phyloP scores from a whole-genome alignment of 2,329 filamentous ascomycete species.

The Colletotrichum noveboracense region DNA sequence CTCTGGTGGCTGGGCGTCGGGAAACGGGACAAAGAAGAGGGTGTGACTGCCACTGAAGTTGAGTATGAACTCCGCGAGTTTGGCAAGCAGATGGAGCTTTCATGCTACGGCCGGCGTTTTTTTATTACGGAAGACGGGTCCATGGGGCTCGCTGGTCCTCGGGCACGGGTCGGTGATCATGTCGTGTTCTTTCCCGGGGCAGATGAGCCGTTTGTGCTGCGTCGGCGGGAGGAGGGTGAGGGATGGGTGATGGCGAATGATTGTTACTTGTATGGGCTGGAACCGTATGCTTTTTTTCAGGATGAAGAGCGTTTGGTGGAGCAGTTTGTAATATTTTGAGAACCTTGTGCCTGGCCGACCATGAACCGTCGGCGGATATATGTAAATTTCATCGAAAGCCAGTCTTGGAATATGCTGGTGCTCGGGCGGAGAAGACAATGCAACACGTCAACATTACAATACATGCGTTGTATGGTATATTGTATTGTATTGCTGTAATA shows the following conservation, averaged over 20 bases:
- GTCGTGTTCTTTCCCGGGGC: background rate
- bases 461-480: background rate
- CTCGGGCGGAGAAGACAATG: background rate
- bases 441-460: background rate
- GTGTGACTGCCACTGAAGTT: background rate
- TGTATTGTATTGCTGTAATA: background rate
- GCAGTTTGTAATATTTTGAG: background rate
- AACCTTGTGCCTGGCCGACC: background rate
- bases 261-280: background rate
- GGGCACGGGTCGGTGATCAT: background rate
- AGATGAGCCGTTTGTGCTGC: background rate
- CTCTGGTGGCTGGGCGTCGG: background rate
- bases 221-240: background rate
- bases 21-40: background rate
- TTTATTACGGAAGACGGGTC: background rate
- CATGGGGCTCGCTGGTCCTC: background rate
- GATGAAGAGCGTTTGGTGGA: background rate
- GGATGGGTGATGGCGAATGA: background rate
- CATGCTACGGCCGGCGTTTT: background rate
- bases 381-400: background rate
- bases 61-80: background rate
- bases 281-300: background rate
- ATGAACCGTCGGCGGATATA: background rate
- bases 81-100: background rate
- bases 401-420: accelerated